Conservation (phyloP, 306 rosid genomes). For the Leucaena leucocephala region DNA sequence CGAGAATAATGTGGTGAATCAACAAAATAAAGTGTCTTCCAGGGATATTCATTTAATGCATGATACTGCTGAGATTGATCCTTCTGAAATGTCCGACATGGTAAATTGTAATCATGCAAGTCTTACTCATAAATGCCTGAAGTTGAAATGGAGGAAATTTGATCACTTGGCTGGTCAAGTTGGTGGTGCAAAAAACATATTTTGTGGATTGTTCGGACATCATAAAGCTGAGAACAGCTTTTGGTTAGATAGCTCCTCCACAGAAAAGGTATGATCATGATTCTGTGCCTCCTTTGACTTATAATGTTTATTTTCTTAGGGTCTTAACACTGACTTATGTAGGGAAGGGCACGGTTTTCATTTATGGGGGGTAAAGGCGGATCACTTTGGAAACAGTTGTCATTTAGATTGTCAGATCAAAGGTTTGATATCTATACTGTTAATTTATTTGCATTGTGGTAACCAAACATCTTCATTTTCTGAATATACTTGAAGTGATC, state of each 20-base stretch:
- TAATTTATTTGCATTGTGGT: constrained; percentile 13
- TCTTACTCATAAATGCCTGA: constrained; percentile 55
- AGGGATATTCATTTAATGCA: constrained; percentile 30
- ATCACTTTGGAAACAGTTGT: constrained; percentile 87
- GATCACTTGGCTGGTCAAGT: constrained; percentile 69
- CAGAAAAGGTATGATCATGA: constrained; percentile 70
- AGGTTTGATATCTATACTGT: constrained; percentile 56
- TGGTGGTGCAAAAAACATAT: constrained; percentile 84
- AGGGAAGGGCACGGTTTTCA: constrained; percentile 96
- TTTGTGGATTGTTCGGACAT: constrained; percentile 76
- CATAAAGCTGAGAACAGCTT: constrained; percentile 76
- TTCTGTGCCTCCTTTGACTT: constrained; percentile 30
- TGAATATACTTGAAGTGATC: constrained; percentile 16
- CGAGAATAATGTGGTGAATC: constrained; percentile 40
- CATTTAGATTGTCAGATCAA: constrained; percentile 68
- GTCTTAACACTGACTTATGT: not conserved
- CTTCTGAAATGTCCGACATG: constrained; percentile 39
- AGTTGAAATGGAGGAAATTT: constrained; percentile 86
- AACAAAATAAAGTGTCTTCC: constrained; percentile 40
- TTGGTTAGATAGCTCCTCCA: constrained; percentile 98
- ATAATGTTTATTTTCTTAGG: not conserved
- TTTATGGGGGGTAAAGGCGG: constrained; percentile 98
- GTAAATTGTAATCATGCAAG: constrained; percentile 54
- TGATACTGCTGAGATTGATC: constrained; percentile 39
- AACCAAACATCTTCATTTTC: constrained; percentile 21